Conservation (phyloP, 106 monocot species). For the Vanilla planifolia region DNA sequence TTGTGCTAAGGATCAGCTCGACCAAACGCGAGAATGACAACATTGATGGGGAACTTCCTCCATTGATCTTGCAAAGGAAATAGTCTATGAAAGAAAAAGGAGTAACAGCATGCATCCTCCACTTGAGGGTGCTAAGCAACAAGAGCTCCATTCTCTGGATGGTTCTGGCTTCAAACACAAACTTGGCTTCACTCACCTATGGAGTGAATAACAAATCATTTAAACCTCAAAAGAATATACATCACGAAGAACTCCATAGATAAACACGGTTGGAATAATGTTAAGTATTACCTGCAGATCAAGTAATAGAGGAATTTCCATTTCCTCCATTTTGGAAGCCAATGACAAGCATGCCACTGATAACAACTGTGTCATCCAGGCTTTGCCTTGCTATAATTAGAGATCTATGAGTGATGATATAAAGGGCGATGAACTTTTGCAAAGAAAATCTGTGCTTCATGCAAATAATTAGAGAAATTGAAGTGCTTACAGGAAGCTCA, state of each 20-base stretch:
- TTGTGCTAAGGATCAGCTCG: conserved; percentile 59
- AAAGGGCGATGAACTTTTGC: neutral
- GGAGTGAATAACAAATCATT: neutral
- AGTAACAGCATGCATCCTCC: conserved; percentile 92
- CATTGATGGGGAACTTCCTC: conserved; percentile 25
- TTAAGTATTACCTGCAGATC: conserved; percentile 60
- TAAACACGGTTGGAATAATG: too few relatives aligned
- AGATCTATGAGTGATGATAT: neutral
- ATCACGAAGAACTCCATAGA: neutral
- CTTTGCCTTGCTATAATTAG: conserved; percentile 48
- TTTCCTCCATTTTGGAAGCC: conserved; percentile 84
- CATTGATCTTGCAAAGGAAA: conserved; percentile 66
- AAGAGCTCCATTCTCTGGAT: conserved; percentile 98
- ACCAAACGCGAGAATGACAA: conserved; percentile 24
- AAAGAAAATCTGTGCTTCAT: neutral
- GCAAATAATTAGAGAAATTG: neutral
- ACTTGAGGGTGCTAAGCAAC: conserved; percentile 81
- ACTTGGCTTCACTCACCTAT: conserved; percentile 65
- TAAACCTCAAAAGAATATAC: neutral
- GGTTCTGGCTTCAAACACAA: conserved; percentile 74
- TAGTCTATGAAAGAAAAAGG: conserved; percentile 89
- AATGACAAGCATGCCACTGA: conserved; percentile 83
- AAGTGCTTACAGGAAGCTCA: conserved; percentile 74
- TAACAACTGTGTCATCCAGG: conserved; percentile 80
- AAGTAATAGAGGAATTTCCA: conserved; percentile 47